These are phyloP conservation scores for Penicillium paradoxum DNA, from an alignment of 495 filamentous ascomycete genomes.

Conservation along the genomic window DNA sequence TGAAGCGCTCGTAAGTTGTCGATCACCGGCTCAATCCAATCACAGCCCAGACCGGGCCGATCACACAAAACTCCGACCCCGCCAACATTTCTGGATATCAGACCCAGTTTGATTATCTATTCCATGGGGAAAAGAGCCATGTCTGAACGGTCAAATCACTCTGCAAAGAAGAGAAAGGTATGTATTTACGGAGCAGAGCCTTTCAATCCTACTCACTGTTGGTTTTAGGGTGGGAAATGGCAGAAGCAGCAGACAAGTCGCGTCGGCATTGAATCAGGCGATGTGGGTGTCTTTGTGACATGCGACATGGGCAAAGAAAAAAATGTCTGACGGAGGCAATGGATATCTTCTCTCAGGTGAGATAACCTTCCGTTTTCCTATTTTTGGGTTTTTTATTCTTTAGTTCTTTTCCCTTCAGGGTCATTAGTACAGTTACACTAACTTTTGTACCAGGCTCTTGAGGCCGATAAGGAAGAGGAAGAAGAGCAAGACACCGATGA, in stretches of 20 bases:
- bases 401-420: background rate
- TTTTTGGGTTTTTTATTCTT: background rate
- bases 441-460: conserved; percentile 17
- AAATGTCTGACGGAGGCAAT: conserved; percentile 70
- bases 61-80: conserved; percentile 17
- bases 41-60: conserved; percentile 1
- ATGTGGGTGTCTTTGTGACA: conserved; percentile 83
- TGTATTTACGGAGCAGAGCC: background rate
- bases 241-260: conserved; percentile 16
- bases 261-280: conserved; percentile 60
- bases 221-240: conserved; percentile 25
- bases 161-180: conserved; percentile 38
- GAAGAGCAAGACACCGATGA: conserved; percentile 39
- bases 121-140: conserved; percentile 29
- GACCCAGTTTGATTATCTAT: conserved; percentile 19
- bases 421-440: background rate
- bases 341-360: conserved; percentile 71
- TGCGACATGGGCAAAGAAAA: conserved; percentile 75
- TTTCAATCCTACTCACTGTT: background rate
- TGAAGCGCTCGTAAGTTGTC: background rate
- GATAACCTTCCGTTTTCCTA: conserved; percentile 5
- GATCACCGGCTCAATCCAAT: conserved; percentile 17
- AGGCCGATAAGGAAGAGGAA: conserved; percentile 27
- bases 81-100: background rate
- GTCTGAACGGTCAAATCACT: conserved; percentile 22